Evolutionary conservation across 768 basidiomycete species (phyloP).

Genomic region (Gautieria morchelliformis): DNA sequence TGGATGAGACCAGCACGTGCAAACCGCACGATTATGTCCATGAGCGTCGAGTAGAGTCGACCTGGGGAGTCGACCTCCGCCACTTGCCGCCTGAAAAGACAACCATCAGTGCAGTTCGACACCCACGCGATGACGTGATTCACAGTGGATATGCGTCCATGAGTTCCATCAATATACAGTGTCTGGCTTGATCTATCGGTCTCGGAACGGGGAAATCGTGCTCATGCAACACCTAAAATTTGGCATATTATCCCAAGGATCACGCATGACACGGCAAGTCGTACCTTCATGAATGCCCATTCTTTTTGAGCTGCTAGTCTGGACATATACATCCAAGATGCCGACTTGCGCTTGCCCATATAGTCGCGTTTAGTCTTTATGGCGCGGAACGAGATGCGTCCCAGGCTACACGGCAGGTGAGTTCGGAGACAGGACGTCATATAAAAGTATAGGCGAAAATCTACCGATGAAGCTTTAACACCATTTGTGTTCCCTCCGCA

Average conservation of each 20-base stretch:
- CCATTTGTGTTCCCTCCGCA: slow-evolving; percentile 73
- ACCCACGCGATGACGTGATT: slow-evolving; percentile 18
- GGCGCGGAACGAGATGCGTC: slow-evolving; percentile 93
- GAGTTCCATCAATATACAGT: slow-evolving; percentile 93
- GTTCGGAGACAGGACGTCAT: background rate
- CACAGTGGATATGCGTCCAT: slow-evolving; percentile 93
- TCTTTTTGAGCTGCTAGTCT: slow-evolving; percentile 94
- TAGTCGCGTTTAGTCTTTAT: slow-evolving; percentile 98
- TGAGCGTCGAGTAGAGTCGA: slow-evolving; percentile 80
- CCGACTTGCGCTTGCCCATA: slow-evolving; percentile 87
- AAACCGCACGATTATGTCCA: slow-evolving; percentile 94
- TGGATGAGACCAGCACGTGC: slow-evolving; percentile 94
- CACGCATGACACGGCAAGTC: slow-evolving; percentile 4
- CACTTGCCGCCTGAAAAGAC: slow-evolving; percentile 66
- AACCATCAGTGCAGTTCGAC: background rate
- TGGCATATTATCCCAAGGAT: background rate
- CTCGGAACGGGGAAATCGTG: slow-evolving; percentile 88
- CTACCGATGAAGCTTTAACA: slow-evolving; percentile 89
- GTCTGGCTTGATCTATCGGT: slow-evolving; percentile 90
- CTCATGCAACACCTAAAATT: slow-evolving; percentile 70
- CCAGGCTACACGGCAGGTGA: slow-evolving; percentile 46
- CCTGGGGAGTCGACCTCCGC: slow-evolving; percentile 76
- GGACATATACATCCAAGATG: slow-evolving; percentile 99
- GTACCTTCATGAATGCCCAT: slow-evolving; percentile 97
- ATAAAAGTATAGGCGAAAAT: slow-evolving; percentile 11